These are phyloP conservation scores for Dipteronia dyeriana DNA, from an alignment of 345 rosid genomes.

Conservation along the genomic window DNA sequence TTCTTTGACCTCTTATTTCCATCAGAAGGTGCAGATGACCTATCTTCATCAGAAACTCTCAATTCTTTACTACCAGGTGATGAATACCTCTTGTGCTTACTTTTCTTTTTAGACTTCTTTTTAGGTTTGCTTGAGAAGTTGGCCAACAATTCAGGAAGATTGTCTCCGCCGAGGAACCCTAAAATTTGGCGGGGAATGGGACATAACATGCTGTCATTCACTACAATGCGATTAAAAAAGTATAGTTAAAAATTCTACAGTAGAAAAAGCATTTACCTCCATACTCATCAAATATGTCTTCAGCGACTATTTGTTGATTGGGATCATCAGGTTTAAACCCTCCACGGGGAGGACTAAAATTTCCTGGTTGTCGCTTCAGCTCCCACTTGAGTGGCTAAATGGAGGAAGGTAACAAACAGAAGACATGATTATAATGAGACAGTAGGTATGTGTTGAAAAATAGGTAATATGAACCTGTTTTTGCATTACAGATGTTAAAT, in stretches of 20 bases:
- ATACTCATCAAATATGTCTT: conserved; percentile 95
- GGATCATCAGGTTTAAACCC: conserved; percentile 89
- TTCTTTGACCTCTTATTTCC: conserved; percentile 45
- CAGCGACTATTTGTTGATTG: conserved; percentile 97
- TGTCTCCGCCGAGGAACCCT: conserved; percentile 78
- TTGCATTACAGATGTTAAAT: background rate
- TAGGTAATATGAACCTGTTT: background rate
- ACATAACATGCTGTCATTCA: conserved; percentile 19
- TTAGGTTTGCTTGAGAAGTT: conserved; percentile 45
- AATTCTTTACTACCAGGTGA: conserved; percentile 32
- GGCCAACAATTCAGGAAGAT: conserved; percentile 64
- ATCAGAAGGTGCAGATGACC: conserved; percentile 39
- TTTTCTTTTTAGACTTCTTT: conserved; percentile 51
- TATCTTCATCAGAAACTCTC: conserved; percentile 32
- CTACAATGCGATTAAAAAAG: background rate
- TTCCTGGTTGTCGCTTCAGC: conserved; percentile 90
- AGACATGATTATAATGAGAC: background rate
- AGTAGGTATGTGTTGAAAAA: background rate
- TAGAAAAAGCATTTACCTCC: conserved; percentile 59
- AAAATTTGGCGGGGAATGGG: conserved; percentile 17
- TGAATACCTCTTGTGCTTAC: conserved; percentile 45
- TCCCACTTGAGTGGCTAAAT: conserved; percentile 95
- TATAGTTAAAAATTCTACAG: background rate
- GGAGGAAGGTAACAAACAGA: background rate
- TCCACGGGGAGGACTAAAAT: conserved; percentile 94